Conservation (phyloP, 805 yeast genomes). For the Torulaspora franciscae region DNA sequence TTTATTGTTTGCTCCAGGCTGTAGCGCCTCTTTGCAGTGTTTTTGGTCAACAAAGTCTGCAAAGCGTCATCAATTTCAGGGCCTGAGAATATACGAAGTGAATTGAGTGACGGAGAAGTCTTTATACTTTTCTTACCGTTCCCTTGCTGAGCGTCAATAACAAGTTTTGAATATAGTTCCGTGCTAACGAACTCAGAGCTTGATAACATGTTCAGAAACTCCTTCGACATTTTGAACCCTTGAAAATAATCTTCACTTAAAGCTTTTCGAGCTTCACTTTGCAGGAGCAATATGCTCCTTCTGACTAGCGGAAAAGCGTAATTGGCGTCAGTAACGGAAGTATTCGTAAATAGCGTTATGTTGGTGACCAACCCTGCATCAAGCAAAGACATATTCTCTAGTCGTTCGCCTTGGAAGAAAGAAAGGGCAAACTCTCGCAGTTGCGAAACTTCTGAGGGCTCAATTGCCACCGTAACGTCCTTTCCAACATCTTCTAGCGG, state of each 20-base stretch:
- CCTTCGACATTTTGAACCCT: slow-evolving; percentile 56
- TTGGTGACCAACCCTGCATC: slow-evolving; percentile 21
- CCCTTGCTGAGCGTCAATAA: slow-evolving; percentile 12
- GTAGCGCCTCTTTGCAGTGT: slow-evolving; percentile 11
- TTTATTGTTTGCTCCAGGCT: background rate
- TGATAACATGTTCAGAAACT: slow-evolving; percentile 50
- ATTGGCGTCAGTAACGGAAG: slow-evolving; percentile 20
- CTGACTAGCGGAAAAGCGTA: slow-evolving; percentile 43
- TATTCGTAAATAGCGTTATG: slow-evolving; percentile 13
- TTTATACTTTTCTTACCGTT: background rate
- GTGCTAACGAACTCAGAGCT: slow-evolving; percentile 37
- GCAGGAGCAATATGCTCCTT: slow-evolving; percentile 54
- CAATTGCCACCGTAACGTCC: slow-evolving; percentile 26
- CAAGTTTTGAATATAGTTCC: slow-evolving; percentile 21
- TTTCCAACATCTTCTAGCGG: slow-evolving; percentile 54
- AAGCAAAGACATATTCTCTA: slow-evolving; percentile 20
- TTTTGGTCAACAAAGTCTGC: slow-evolving; percentile 30
- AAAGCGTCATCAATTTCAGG: slow-evolving; percentile 35
- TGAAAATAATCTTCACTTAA: slow-evolving; percentile 51
- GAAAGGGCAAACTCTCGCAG: slow-evolving; percentile 23
- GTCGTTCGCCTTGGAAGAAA: slow-evolving; percentile 17
- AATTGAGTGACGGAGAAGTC: background rate
- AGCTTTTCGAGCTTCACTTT: slow-evolving; percentile 45
- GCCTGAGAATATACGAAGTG: slow-evolving; percentile 18
- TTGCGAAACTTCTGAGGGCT: slow-evolving; percentile 25